phyloP scores from a whole-genome alignment of 768 basidiomycete species.

The Scleroderma bovista region DNA sequence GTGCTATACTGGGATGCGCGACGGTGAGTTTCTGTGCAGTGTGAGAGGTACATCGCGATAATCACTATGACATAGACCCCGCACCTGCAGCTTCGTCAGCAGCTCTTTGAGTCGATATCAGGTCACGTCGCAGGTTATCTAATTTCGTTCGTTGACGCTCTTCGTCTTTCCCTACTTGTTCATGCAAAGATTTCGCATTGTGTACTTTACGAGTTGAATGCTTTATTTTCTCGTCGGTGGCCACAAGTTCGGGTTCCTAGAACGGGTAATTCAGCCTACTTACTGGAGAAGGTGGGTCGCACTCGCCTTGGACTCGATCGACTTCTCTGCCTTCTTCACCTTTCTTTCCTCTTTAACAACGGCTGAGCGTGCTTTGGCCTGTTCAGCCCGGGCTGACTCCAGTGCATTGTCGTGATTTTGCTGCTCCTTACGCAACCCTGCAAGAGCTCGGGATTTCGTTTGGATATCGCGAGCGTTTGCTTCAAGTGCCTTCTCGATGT shows the following conservation, averaged over 20 bases:
- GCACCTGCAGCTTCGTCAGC: conserved; percentile 78
- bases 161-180: conserved; percentile 59
- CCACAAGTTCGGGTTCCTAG: conserved; percentile 81
- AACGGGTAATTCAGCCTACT: neutral
- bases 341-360: conserved; percentile 82
- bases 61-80: too few relatives aligned
- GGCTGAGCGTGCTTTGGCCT: conserved; percentile 68
- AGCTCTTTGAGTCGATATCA: conserved; percentile 56
- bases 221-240: conserved; percentile 80
- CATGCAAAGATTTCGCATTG: conserved; percentile 58
- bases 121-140: conserved; percentile 53
- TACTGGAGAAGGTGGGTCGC: neutral
- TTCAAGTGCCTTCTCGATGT: conserved; percentile 82
- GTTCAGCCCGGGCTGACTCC: conserved; percentile 68
- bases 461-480: conserved; percentile 65
- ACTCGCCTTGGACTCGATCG: conserved; percentile 73
- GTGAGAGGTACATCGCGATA: neutral
- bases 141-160: conserved; percentile 49
- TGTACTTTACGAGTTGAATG: conserved; percentile 77
- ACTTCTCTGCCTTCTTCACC: conserved; percentile 89
- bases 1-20: conserved; percentile 68
- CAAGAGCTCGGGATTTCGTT: conserved; percentile 66
- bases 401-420: conserved; percentile 64
- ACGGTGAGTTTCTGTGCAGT: conserved; percentile 60
- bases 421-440: conserved; percentile 64